A percentile compares a stretch with the other conserved stretches of the same genome.
Conservation (phyloP, 1,284 basidiomycete species). For the Lentinus polychrous region DNA sequence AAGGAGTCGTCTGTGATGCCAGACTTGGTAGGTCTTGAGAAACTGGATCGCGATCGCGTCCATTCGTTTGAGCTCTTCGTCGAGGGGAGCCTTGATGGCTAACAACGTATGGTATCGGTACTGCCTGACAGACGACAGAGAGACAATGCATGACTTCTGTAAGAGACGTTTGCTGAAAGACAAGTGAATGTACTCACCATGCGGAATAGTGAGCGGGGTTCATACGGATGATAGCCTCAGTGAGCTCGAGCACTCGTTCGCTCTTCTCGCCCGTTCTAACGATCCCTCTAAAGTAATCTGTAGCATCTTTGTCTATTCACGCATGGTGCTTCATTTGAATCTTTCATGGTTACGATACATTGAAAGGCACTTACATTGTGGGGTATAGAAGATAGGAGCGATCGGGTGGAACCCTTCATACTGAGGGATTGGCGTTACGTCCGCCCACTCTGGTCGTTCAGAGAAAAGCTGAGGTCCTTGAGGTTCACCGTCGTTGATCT, state of each 20-base stretch:
- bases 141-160: background rate
- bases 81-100: constrained; percentile 58
- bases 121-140: constrained; percentile 52
- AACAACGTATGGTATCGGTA: constrained; percentile 85
- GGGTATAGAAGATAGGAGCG: constrained; percentile 84
- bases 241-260: constrained; percentile 75
- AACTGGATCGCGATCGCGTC: constrained; percentile 76
- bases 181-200: constrained; percentile 52
- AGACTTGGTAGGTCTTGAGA: constrained; percentile 94
- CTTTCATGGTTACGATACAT: background rate
- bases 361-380: constrained; percentile 62
- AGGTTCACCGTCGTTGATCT: constrained; percentile 7
- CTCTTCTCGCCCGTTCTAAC: constrained; percentile 72
- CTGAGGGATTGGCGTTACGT: constrained; percentile 76
- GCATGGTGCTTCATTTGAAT: background rate
- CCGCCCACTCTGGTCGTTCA: constrained; percentile 69
- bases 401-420: constrained; percentile 73
- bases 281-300: constrained; percentile 85
- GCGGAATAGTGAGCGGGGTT: constrained; percentile 95
- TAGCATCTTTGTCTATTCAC: constrained; percentile 79
- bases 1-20: constrained; percentile 91
- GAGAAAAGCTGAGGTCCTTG: constrained; percentile 37
- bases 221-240: constrained; percentile 77
- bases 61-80: constrained; percentile 75
- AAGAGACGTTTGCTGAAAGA: constrained; percentile 5